Evolutionary conservation across 805 yeast species (phyloP).

Genomic region (Saturnispora saitoi): DNA sequence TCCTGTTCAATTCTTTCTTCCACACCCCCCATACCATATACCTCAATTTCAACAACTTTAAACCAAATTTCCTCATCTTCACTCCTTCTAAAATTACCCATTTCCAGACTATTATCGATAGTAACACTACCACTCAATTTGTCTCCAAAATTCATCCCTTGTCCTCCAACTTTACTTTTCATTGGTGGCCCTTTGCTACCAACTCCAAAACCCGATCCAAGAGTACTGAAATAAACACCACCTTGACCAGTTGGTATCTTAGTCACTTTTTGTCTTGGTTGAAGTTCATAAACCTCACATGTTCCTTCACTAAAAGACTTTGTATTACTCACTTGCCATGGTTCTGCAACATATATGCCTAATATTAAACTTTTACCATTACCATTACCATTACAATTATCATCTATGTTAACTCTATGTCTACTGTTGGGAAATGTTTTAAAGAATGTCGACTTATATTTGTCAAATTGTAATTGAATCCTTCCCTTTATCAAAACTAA

Average conservation of each 20-base stretch:
- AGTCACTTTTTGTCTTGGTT: constrained; percentile 55
- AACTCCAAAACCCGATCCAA: constrained; percentile 76
- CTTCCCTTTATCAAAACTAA: constrained; percentile 62
- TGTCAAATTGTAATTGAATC: constrained; percentile 40
- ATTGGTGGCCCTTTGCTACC: constrained; percentile 34
- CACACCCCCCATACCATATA: constrained; percentile 84
- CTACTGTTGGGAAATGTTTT: constrained; percentile 19
- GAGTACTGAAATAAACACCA: constrained; percentile 56
- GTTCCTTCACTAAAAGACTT: constrained; percentile 58
- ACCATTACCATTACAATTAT: not conserved
- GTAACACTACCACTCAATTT: constrained; percentile 52
- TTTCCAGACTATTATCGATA: constrained; percentile 69
- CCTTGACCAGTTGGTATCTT: constrained; percentile 15
- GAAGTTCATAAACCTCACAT: constrained; percentile 53
- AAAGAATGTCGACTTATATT: constrained; percentile 35
- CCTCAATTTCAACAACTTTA: constrained; percentile 67
- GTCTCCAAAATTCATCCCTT: constrained; percentile 18
- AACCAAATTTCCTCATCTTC: constrained; percentile 60
- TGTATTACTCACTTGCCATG: constrained; percentile 73
- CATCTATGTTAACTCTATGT: not conserved
- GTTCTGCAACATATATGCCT: constrained; percentile 24
- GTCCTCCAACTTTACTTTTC: constrained; percentile 51
- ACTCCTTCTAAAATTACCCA: constrained; percentile 67
- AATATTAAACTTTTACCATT: constrained; percentile 14
- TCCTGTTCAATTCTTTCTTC: constrained; percentile 71